Evolutionary conservation across 2,329 filamentous ascomycete species (phyloP).

Genomic region (Penicillium sp.): DNA sequence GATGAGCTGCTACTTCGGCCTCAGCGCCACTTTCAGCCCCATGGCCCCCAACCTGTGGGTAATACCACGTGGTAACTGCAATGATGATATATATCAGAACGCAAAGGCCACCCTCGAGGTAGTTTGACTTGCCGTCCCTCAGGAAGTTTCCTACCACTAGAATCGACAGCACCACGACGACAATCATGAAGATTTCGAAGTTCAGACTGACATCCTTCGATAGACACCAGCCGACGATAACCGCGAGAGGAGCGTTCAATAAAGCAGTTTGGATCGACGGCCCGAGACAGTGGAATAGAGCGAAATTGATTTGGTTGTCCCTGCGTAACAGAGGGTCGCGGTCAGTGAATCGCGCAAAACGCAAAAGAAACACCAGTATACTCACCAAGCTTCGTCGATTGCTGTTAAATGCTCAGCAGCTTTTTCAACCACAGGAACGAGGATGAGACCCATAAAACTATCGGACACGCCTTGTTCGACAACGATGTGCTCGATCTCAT

Average conservation of each 20-base stretch:
- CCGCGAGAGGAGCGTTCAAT: conserved; percentile 81
- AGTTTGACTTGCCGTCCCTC: conserved; percentile 86
- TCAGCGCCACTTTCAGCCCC: background rate
- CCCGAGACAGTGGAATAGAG: conserved; percentile 82
- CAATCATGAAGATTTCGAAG: conserved; percentile 86
- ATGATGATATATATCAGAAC: conserved; percentile 69
- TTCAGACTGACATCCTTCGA: conserved; percentile 74
- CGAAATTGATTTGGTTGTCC: conserved; percentile 73
- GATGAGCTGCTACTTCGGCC: background rate
- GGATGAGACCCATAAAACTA: conserved; percentile 71
- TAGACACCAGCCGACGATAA: conserved; percentile 83
- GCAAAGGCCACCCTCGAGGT: conserved; percentile 82
- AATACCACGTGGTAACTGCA: conserved; percentile 65
- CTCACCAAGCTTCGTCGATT: conserved; percentile 80
- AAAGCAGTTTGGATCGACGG: conserved; percentile 88
- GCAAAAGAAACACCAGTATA: background rate
- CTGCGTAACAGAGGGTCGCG: conserved; percentile 20
- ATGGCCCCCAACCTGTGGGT: conserved; percentile 55
- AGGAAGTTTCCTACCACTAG: conserved; percentile 87
- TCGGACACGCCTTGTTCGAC: conserved; percentile 57
- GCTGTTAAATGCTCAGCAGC: conserved; percentile 84
- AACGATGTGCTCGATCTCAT: conserved; percentile 70
- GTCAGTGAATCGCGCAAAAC: conserved; percentile 14
- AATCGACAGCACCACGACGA: conserved; percentile 80
- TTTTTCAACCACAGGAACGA: conserved; percentile 82